Percentiles rank a stretch among this genome's conserved stretches.
These are phyloP conservation scores for Fusarium sp. DNA, from an alignment of 2,329 filamentous ascomycete genomes.

Conservation along the genomic window DNA sequence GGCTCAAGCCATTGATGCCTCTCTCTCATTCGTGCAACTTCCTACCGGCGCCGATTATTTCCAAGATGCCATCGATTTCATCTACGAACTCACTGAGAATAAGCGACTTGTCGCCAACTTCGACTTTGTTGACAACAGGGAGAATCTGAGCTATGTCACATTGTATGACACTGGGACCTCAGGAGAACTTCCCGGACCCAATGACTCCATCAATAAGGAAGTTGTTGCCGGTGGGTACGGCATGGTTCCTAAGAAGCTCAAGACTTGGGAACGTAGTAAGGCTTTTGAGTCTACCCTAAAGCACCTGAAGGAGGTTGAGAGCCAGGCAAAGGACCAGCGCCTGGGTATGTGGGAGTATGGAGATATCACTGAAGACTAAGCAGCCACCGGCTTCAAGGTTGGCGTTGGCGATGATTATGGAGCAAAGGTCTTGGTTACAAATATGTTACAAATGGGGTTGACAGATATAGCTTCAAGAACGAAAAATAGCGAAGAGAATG, in stretches of 20 bases:
- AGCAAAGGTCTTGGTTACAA: constrained; percentile 17
- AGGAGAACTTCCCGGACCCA: constrained; percentile 62
- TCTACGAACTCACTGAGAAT: constrained; percentile 78
- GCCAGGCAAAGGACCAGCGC: constrained; percentile 80
- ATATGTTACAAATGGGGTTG: constrained; percentile 17
- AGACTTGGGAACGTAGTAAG: constrained; percentile 82
- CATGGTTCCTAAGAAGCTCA: constrained; percentile 92
- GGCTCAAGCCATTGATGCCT: constrained; percentile 86
- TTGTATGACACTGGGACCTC: constrained; percentile 80
- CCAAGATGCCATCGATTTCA: constrained; percentile 77
- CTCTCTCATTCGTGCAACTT: constrained; percentile 88
- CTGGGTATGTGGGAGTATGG: constrained; percentile 98
- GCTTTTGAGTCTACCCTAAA: constrained; percentile 76
- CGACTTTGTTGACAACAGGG: constrained; percentile 81
- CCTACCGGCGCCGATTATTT: constrained; percentile 86
- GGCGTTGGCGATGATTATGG: not conserved
- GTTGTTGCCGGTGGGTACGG: constrained; percentile 84
- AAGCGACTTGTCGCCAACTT: constrained; percentile 89
- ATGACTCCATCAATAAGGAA: constrained; percentile 89
- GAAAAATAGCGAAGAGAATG: constrained; percentile 17
- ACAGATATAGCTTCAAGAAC: constrained; percentile 5
- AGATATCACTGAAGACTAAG: constrained; percentile 88
- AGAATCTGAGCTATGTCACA: constrained; percentile 86
- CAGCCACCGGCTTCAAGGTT: not conserved
- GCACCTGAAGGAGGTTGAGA: constrained; percentile 77